These are phyloP conservation scores for Lumnitzera racemosa DNA, from an alignment of 345 rosid species.

Conservation along the genomic window DNA sequence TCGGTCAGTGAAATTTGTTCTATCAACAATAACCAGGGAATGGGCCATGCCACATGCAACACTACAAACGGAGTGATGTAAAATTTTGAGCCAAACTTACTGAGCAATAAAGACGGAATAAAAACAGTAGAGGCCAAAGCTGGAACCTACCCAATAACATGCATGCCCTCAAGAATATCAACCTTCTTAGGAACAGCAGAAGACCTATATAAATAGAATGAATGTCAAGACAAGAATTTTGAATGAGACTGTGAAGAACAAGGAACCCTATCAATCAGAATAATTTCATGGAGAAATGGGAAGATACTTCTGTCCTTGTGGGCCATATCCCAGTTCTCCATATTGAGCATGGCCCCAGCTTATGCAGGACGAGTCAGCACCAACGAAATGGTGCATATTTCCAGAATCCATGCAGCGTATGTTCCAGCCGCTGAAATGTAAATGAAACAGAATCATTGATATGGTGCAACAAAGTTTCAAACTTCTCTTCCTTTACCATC, in stretches of 20 bases:
- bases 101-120: not conserved
- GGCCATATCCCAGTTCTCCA: conserved; percentile 98
- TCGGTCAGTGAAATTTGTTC: conserved; percentile 51
- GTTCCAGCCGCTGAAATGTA: conserved; percentile 80
- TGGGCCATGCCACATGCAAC: conserved; percentile 87
- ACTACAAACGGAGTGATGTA: conserved; percentile 26
- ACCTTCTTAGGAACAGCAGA: conserved; percentile 94
- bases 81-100: too few species aligned
- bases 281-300: conserved; percentile 2
- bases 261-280: conserved; percentile 1
- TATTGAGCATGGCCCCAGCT: conserved; percentile 96
- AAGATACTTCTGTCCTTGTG: conserved; percentile 78
- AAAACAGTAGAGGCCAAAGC: not conserved
- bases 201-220: conserved; percentile 43
- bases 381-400: conserved; percentile 93
- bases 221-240: not conserved
- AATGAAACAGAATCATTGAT: not conserved
- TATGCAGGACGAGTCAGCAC: conserved; percentile 94
- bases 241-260: conserved; percentile 5
- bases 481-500: not conserved
- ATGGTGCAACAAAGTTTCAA: not conserved
- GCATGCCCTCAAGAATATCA: conserved; percentile 87
- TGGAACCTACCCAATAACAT: conserved; percentile 59
- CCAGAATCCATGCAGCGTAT: conserved; percentile 98
- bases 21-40: conserved; percentile 83